Evolutionary conservation across 2,329 filamentous ascomycete species (phyloP).

Genomic region (Cercospora berteroae): DNA sequence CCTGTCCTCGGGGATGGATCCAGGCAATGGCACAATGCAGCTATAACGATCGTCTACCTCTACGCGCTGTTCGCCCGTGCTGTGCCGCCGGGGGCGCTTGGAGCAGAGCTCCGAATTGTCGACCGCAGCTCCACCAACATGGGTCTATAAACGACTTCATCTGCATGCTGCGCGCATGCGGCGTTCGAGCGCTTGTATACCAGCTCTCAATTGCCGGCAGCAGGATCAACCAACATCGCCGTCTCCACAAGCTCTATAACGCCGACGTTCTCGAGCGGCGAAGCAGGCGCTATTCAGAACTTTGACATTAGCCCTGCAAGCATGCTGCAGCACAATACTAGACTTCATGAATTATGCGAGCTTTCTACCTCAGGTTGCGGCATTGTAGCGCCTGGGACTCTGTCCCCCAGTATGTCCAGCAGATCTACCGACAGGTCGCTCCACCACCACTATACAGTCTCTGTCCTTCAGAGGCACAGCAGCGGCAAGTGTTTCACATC

Average conservation of each 20-base stretch:
- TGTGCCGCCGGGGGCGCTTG: constrained; percentile 11
- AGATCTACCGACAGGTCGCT: constrained; percentile 6
- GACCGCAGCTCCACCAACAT: constrained; percentile 12
- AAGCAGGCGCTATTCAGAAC: constrained; percentile 8
- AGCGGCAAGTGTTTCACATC: constrained; percentile 17
- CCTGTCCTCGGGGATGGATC: neutral
- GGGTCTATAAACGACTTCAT: constrained; percentile 1
- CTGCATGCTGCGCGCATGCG: constrained; percentile 1
- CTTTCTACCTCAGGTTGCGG: neutral
- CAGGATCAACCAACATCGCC: constrained; percentile 8
- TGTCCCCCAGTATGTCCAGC: neutral
- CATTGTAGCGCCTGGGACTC: neutral
- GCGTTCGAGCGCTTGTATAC: constrained; percentile 5
- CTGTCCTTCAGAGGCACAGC: constrained; percentile 23
- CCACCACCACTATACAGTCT: neutral
- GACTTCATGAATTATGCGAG: neutral
- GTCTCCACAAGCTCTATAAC: neutral
- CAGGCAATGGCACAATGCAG: neutral
- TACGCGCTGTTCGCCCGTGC: constrained; percentile 7
- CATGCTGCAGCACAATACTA: neutral
- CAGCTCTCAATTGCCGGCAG: constrained; percentile 6
- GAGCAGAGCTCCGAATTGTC: constrained; percentile 6
- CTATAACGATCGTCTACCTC: neutral
- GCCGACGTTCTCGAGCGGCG: constrained; percentile 3
- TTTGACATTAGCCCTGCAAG: constrained; percentile 2